Evolutionary conservation across 148 eudicot genomes (phyloP).

Genomic region (Silene latifolia): DNA sequence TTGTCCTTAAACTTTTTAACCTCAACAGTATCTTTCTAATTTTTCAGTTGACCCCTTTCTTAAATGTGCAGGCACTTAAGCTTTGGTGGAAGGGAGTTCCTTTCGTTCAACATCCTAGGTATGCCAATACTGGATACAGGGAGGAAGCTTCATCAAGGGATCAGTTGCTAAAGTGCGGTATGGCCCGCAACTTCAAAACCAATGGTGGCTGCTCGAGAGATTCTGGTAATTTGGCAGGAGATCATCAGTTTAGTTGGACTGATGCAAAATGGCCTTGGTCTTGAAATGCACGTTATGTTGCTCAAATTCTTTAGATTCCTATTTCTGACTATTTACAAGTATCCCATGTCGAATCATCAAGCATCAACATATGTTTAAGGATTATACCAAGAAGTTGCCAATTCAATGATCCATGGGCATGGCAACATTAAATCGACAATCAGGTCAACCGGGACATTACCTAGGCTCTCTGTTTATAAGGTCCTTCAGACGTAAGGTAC

Average conservation of each 20-base stretch:
- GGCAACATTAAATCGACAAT: background rate
- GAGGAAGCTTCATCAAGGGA: slow-evolving; percentile 63
- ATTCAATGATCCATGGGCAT: background rate
- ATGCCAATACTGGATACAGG: slow-evolving; percentile 52
- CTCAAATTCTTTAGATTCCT: background rate
- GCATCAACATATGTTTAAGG: too few species aligned
- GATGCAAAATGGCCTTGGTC: slow-evolving; percentile 96
- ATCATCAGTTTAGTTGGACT: slow-evolving; percentile 59
- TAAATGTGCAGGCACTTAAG: slow-evolving; percentile 56
- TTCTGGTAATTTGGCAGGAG: slow-evolving; percentile 4
- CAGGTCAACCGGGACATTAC: background rate
- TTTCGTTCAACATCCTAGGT: slow-evolving; percentile 81
- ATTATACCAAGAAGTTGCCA: background rate
- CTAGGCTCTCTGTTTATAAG: background rate
- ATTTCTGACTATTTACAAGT: background rate
- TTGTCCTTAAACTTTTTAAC: background rate
- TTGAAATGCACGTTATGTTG: slow-evolving; percentile 21
- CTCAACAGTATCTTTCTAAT: background rate
- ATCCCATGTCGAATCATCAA: background rate
- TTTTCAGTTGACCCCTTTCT: background rate
- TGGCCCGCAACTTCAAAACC: slow-evolving; percentile 22
- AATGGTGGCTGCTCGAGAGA: slow-evolving; percentile 18
- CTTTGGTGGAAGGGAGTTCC: slow-evolving; percentile 90
- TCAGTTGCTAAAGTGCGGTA: slow-evolving; percentile 38
- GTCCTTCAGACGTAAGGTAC: background rate